Evolutionary conservation across 2,329 filamentous ascomycete genomes (phyloP), one percentile per base, ranked within the genome.

Genomic region (Botrytis elliptica): DNA sequence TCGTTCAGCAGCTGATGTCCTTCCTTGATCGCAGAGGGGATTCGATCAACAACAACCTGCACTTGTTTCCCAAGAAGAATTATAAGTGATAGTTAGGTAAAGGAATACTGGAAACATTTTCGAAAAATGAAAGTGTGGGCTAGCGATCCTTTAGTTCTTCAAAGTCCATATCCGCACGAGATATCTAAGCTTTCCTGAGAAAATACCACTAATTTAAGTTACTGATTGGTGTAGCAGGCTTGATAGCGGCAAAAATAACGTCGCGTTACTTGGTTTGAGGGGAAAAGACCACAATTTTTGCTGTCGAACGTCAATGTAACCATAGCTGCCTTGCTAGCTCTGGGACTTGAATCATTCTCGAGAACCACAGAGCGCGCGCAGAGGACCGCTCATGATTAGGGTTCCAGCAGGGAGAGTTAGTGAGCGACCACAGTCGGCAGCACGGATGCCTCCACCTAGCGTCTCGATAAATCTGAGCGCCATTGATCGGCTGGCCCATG

Each of bases 141-240:
- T 52, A 2, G 14, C 49, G 0, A n/a, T 52, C 22, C 22, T n/a
- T 52, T 6, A 52, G 22, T 14, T 4, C 46, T n/a, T 52, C 49
- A 14, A 52, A 14, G 1, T 12, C 2, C 25, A 22, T 20, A 49
- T 1, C 8, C 8, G 0, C 8, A 20, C 8, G 52, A 1, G 7
- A 57, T 18, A 8, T 16, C 12, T 29, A 7, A 57, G 14, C 52
- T 33, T 14, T 9, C 8, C 52, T 33, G 25, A 0, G 25, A 0
- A 16, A 4, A 33, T 6, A 8, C 33, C 6, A 7, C 52, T 33
- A 1, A 57, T 29, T 12, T n/a, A 33, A 3, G 3, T 18, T 0
- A 29, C 1, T 33, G n/a, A 57, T 16, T n/a, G 16, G 12, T 18
- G 1, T 18, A 18, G 14, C 52, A 29, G 14, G n/a, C 52, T 57